Evolutionary conservation across 1,284 basidiomycete genomes (phyloP).

Genomic region (Anthracocystis walkeri): DNA sequence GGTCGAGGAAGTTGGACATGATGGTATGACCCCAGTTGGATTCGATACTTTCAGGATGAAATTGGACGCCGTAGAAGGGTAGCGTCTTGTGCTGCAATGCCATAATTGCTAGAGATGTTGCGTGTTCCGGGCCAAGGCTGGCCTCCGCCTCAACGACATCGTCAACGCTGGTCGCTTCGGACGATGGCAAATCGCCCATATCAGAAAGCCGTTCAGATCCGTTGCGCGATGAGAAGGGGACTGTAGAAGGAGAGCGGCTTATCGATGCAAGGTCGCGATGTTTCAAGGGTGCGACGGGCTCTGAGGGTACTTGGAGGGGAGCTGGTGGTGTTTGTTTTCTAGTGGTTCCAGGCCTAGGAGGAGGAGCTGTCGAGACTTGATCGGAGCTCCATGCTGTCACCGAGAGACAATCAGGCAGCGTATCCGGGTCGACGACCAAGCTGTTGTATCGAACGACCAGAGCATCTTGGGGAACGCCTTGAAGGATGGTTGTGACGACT

Average conservation of each 20-base stretch:
- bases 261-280: conserved; percentile 33
- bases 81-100: conserved; percentile 58
- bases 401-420: conserved; percentile 71
- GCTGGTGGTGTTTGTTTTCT: conserved; percentile 2
- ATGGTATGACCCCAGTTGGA: conserved; percentile 50
- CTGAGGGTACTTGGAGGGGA: conserved; percentile 1
- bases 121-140: neutral
- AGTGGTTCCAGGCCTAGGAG: conserved; percentile 32
- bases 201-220: conserved; percentile 37
- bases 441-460: conserved; percentile 84
- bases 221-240: conserved; percentile 28
- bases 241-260: conserved; percentile 35
- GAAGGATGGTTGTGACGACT: conserved; percentile 75
- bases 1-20: conserved; percentile 60
- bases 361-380: conserved; percentile 35
- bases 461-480: conserved; percentile 73
- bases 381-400: conserved; percentile 71
- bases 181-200: conserved; percentile 20
- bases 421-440: conserved; percentile 71
- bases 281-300: conserved; percentile 18
- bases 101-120: conserved; percentile 49
- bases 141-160: conserved; percentile 12
- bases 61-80: conserved; percentile 92
- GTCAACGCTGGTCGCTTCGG: conserved; percentile 29
- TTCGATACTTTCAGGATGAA: conserved; percentile 79